Conservation (phyloP, 768 basidiomycete species). For the Boletus edulis region DNA sequence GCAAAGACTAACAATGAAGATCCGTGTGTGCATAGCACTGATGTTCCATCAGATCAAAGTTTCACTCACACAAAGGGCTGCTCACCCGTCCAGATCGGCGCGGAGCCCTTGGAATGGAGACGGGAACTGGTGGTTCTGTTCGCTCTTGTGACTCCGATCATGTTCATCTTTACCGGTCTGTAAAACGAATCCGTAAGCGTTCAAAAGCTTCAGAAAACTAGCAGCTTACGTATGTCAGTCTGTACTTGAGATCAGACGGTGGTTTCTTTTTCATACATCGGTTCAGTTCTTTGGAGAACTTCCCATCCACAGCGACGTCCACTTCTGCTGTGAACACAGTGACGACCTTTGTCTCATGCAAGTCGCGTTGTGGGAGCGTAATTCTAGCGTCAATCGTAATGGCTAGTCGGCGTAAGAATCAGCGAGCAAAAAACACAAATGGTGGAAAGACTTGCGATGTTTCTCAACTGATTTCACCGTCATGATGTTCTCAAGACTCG, state of each 20-base stretch:
- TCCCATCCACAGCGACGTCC: not conserved
- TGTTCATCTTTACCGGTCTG: not conserved
- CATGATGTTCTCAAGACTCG: constrained; percentile 64
- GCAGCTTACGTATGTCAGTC: not conserved
- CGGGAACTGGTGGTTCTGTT: not conserved
- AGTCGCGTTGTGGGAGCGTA: too few species aligned
- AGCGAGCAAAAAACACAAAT: not conserved
- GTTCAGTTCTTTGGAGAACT: not conserved
- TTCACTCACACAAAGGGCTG: not conserved
- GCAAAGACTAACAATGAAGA: not conserved
- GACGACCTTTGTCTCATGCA: not conserved
- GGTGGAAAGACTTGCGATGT: not conserved
- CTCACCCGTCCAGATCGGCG: not conserved
- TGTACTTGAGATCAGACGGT: not conserved
- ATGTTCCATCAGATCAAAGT: not conserved
- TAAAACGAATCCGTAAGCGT: not conserved
- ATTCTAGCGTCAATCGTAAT: not conserved
- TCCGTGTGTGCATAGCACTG: not conserved
- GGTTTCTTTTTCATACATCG: not conserved
- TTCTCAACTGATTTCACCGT: constrained; percentile 37
- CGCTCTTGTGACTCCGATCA: not conserved
- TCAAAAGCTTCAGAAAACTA: not conserved
- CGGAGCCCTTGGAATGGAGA: not conserved
- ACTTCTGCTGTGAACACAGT: not conserved
- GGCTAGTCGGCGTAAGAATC: not conserved